These are phyloP conservation scores for Tagetes erecta DNA, from an alignment of 129 eudicot species.

Conservation along the genomic window DNA sequence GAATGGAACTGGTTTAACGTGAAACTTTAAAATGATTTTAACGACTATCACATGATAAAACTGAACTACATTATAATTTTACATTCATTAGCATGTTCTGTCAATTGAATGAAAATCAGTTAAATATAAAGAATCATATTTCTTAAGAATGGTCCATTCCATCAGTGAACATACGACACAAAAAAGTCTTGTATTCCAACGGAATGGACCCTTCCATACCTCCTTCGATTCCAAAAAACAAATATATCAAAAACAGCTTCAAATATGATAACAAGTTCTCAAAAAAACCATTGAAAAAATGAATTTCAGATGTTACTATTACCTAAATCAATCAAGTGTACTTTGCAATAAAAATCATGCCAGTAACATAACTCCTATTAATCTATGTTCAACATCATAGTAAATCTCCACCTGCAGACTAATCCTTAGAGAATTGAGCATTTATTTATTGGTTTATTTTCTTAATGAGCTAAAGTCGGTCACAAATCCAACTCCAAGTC, in stretches of 20 bases:
- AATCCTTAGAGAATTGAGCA: slow-evolving; percentile 15
- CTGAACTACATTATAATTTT: neutral
- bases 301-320: slow-evolving; percentile 10
- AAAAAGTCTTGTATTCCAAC: too few species aligned
- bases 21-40: neutral
- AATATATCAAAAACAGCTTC: too few species aligned
- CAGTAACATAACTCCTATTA: neutral
- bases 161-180: neutral
- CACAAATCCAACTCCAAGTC: slow-evolving; percentile 13
- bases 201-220: too few species aligned
- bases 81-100: neutral
- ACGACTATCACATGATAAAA: neutral
- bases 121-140: too few species aligned
- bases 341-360: neutral
- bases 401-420: slow-evolving; percentile 5
- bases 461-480: neutral
- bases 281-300: neutral
- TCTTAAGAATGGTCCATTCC: neutral
- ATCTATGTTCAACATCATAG: slow-evolving; percentile 8
- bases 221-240: too few species aligned
- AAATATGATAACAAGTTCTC: slow-evolving; percentile 12
- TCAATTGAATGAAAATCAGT: neutral
- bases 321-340: slow-evolving; percentile 14
- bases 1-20: neutral
- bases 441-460: neutral